Conservation (phyloP, 2,329 filamentous ascomycete genomes). For the Thielaviopsis euricoi region DNA sequence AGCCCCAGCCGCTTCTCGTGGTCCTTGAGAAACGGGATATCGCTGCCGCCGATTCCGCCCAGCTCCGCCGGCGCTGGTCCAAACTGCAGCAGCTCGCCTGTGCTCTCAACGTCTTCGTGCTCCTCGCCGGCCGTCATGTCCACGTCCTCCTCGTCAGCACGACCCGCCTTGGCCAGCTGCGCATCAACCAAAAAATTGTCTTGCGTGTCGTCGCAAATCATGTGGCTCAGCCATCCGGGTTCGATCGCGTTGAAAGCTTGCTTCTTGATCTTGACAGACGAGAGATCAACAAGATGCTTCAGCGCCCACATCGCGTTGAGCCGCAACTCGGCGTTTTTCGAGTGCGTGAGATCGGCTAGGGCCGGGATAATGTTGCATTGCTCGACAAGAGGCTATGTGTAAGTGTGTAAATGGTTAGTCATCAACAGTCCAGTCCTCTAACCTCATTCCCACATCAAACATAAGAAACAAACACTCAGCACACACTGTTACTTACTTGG, state of each 20-base stretch:
- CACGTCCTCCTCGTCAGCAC: constrained; percentile 20
- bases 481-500: constrained; percentile 46
- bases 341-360: constrained; percentile 72
- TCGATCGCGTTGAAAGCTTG: constrained; percentile 60
- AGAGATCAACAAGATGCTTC: constrained; percentile 65
- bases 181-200: constrained; percentile 29
- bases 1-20: neutral
- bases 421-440: too few relatives aligned
- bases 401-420: neutral
- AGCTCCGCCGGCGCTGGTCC: constrained; percentile 1
- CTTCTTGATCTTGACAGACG: constrained; percentile 54
- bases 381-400: constrained; percentile 51
- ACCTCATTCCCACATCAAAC: neutral
- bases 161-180: neutral
- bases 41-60: constrained; percentile 1
- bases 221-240: constrained; percentile 62
- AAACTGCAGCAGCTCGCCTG: constrained; percentile 1
- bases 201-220: constrained; percentile 40
- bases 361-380: constrained; percentile 53
- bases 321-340: constrained; percentile 59
- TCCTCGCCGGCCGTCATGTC: constrained; percentile 42
- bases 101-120: constrained; percentile 39
- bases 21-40: neutral
- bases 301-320: constrained; percentile 84
- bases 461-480: too few relatives aligned